These are phyloP conservation scores for Fusarium keratoplasticum DNA, from an alignment of 2,329 filamentous ascomycete species.

Conservation along the genomic window DNA sequence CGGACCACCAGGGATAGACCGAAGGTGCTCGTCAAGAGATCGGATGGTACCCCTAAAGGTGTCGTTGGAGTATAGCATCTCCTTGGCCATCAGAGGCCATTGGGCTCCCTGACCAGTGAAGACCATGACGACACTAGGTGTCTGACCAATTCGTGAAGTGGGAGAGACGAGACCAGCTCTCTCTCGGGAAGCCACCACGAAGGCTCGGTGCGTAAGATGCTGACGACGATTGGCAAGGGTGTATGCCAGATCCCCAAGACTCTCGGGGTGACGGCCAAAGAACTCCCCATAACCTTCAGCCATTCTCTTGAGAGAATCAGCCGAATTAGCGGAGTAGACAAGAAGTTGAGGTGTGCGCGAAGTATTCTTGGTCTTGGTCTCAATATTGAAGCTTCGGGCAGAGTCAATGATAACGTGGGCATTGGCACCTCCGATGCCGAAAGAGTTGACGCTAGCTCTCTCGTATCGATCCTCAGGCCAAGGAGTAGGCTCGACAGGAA, in stretches of 20 bases:
- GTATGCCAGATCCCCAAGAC: constrained; percentile 44
- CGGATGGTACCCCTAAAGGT: constrained; percentile 18
- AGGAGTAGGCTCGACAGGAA: constrained; percentile 36
- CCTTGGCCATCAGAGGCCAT: constrained; percentile 48
- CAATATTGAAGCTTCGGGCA: constrained; percentile 1
- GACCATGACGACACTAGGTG: constrained; percentile 32
- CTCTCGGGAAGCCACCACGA: constrained; percentile 10
- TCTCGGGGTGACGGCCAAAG: constrained; percentile 21
- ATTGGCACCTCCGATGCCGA: constrained; percentile 51
- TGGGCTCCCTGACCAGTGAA: constrained; percentile 54
- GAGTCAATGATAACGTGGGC: constrained; percentile 48
- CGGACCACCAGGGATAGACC: background rate
- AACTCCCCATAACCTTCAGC: constrained; percentile 38
- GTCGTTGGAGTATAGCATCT: constrained; percentile 30
- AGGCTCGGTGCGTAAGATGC: constrained; percentile 44
- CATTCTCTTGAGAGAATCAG: constrained; percentile 10
- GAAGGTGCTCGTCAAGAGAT: constrained; percentile 21
- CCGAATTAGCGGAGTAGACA: constrained; percentile 28
- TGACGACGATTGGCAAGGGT: constrained; percentile 47
- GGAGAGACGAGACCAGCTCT: background rate
- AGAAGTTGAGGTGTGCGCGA: constrained; percentile 16
- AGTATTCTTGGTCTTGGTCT: background rate
- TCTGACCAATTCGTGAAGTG: background rate
- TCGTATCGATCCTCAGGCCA: constrained; percentile 42
- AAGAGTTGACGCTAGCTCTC: background rate